Conservation (phyloP, 768 basidiomycete genomes). For the Boletus reticulatus region DNA sequence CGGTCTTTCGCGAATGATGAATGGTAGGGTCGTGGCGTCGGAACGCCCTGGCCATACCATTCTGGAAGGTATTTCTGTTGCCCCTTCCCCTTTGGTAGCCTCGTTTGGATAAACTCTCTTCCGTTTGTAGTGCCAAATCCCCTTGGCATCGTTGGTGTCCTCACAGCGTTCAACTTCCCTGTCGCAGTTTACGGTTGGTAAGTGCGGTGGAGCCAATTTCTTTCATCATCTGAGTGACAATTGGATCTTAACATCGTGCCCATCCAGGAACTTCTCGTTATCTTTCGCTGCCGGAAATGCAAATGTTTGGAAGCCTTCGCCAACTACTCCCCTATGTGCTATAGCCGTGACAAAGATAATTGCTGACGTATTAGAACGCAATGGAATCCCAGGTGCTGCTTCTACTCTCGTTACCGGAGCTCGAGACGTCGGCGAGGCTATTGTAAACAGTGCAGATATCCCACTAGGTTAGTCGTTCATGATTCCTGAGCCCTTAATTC, state of each 20-base stretch:
- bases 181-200: conserved; percentile 92
- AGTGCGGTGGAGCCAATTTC: conserved; percentile 12
- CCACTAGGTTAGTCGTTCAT: conserved; percentile 61
- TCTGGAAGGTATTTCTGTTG: conserved; percentile 61
- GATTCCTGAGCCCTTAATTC: neutral
- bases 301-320: conserved; percentile 94
- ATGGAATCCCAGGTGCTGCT: conserved; percentile 81
- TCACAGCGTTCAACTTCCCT: conserved; percentile 97
- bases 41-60: conserved; percentile 91
- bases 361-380: conserved; percentile 72
- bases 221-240: neutral
- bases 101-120: conserved; percentile 9
- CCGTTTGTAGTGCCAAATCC: conserved; percentile 79
- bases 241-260: conserved; percentile 9
- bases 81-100: neutral
- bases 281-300: conserved; percentile 90
- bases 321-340: conserved; percentile 84
- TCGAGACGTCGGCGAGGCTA: conserved; percentile 72
- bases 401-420: conserved; percentile 83
- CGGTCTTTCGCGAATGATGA: conserved; percentile 92
- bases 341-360: conserved; percentile 90
- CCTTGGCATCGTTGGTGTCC: conserved; percentile 66
- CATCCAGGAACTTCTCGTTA: conserved; percentile 79
- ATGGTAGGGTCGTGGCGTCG: conserved; percentile 81
- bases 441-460: conserved; percentile 72